Evolutionary conservation across 768 basidiomycete species (phyloP), one percentile per base, ranked within the genome.

Genomic region (Phaffia australis): DNA sequence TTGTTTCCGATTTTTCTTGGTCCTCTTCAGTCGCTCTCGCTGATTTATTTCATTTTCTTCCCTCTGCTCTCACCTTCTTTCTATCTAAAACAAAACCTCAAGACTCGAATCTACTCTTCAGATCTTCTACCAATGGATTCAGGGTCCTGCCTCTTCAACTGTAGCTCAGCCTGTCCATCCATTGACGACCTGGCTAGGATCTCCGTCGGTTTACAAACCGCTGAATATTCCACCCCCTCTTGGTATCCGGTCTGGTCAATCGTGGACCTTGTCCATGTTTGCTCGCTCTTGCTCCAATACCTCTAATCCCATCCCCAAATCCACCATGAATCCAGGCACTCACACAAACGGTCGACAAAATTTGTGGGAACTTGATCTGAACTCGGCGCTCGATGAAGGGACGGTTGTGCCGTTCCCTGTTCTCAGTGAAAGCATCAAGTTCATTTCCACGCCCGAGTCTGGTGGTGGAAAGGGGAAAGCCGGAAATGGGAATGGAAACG

Each of bases 141-240:
- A 27, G 18, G n/a, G 47, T 23, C 21, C 50, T 16, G 30, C 63
- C 23, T 30, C 64, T 3, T 4, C 51, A 18, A 9, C 49, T 29
- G 2, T 47, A 2, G 11, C 47, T 3, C 64, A 65, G 32, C 47
- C 30, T 8, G 29, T 23, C 8, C 48, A 23, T 2, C 64, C 56
- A 1, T n/a, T 65, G 11, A 65, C 64, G 47, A 58, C 57, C 35
- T 65, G 56, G 30, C 50, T 58, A 23, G 64, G 56, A 29, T 57
- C 64, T 0, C 76, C 77, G 21, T 85, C 81, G 29, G 84, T 86
- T 21, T 94, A 92, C 78, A 88, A 87, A 73, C 82, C 85, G 57
- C 79, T 93, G 1, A 74, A 80, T 5, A 81, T 94, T 0, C 84
- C 85, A 0, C 77, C 83, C 1, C 90, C 92, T 1, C 74, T 78